These are phyloP conservation scores for Fusarium domesticum DNA, from an alignment of 2,329 filamentous ascomycete species.

Conservation along the genomic window DNA sequence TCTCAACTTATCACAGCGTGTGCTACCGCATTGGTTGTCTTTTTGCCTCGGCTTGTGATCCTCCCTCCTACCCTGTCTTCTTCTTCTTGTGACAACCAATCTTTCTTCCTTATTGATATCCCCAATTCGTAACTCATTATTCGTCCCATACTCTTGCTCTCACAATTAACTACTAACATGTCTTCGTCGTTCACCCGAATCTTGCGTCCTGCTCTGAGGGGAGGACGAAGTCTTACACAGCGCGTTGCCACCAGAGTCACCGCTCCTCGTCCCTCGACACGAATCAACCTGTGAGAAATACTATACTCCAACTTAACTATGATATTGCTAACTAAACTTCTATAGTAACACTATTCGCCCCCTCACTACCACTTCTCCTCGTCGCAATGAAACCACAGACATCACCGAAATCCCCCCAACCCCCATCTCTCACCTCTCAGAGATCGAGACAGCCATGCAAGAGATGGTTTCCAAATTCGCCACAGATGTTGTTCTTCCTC, in stretches of 20 bases:
- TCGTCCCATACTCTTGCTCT: not conserved
- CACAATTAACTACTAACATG: constrained; percentile 17
- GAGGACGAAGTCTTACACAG: constrained; percentile 38
- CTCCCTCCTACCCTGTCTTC: not conserved
- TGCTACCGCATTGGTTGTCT: constrained; percentile 1
- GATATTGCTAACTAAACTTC: constrained; percentile 4
- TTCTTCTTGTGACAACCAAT: not conserved
- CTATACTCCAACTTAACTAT: not conserved
- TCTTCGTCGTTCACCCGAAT: constrained; percentile 50
- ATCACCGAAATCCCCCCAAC: constrained; percentile 80
- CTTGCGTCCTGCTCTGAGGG: constrained; percentile 50
- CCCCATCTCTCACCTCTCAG: constrained; percentile 88
- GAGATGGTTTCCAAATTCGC: constrained; percentile 91
- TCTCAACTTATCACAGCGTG: not conserved
- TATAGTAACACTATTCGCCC: constrained; percentile 42
- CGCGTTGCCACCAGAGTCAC: constrained; percentile 23
- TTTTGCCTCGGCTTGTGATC: constrained; percentile 4
- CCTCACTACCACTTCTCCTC: constrained; percentile 59
- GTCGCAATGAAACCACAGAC: constrained; percentile 50
- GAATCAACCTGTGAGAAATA: constrained; percentile 29
- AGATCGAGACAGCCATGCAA: constrained; percentile 84
- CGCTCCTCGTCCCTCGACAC: constrained; percentile 21
- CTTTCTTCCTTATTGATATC: not conserved
- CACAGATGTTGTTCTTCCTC: constrained; percentile 81
- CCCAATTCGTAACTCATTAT: not conserved